Evolutionary conservation across 257 asterid genomes (phyloP).

Genomic region (Rubia yunnanensis): DNA sequence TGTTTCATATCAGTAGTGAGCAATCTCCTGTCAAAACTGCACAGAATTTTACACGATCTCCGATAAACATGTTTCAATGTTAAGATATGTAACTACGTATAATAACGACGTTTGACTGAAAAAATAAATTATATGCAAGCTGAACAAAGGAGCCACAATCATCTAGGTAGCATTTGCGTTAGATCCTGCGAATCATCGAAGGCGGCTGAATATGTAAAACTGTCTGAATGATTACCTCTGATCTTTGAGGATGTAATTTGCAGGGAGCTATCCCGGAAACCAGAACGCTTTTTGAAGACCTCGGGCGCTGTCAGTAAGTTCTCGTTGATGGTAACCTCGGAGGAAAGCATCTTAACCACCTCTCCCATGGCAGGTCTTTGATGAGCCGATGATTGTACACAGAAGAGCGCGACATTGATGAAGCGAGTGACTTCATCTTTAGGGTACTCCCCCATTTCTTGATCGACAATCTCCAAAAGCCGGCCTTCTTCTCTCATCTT

Average conservation of each 20-base stretch:
- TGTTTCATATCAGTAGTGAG: too few relatives aligned
- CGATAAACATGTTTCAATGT: too few relatives aligned
- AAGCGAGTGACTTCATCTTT: conserved; percentile 42
- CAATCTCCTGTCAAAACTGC: too few relatives aligned
- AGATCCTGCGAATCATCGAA: conserved; percentile 22
- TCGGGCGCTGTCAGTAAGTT: conserved; percentile 52
- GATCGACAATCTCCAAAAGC: conserved; percentile 55
- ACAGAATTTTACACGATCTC: too few relatives aligned
- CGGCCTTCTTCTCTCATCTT: conserved; percentile 52
- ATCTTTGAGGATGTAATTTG: conserved; percentile 23
- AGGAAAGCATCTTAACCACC: conserved; percentile 59
- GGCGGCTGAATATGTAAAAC: conserved; percentile 16
- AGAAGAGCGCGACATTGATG: conserved; percentile 57
- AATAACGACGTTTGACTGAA: too few relatives aligned
- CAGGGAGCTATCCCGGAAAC: conserved; percentile 16
- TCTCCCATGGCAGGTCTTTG: conserved; percentile 78
- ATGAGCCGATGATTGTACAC: conserved; percentile 63
- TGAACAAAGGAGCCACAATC: conserved; percentile 4
- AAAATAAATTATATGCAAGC: too few relatives aligned
- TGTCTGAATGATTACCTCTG: conserved; percentile 25
- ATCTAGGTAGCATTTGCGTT: conserved; percentile 61
- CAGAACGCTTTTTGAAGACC: conserved; percentile 27
- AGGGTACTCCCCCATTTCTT: conserved; percentile 41
- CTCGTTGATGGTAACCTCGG: conserved; percentile 50
- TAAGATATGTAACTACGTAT: too few relatives aligned